A percentile compares a stretch with the other conserved stretches of the same genome.
These are phyloP conservation scores for Cryptococcus neoformans DNA, from an alignment of 1,284 basidiomycete species.

Conservation along the genomic window DNA sequence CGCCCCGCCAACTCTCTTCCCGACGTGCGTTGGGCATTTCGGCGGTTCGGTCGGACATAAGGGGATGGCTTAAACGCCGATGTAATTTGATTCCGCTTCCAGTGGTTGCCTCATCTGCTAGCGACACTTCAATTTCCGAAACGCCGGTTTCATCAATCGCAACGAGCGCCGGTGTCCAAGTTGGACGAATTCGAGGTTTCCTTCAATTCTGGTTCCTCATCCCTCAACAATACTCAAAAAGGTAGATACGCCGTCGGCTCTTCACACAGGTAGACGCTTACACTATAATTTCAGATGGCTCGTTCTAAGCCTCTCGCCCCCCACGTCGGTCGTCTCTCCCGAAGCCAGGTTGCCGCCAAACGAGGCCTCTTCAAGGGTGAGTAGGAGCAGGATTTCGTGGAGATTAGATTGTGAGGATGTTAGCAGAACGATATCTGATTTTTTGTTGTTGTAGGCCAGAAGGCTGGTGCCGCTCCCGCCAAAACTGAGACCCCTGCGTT, in stretches of 20 bases:
- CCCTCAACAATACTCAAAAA: slow-evolving; percentile 17
- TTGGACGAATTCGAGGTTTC: slow-evolving; percentile 8
- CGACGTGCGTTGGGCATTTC: too few relatives aligned
- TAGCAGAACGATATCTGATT: slow-evolving; percentile 1
- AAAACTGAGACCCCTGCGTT: slow-evolving; percentile 53
- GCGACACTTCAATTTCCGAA: too few relatives aligned
- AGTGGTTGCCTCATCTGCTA: too few relatives aligned
- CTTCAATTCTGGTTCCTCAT: slow-evolving; percentile 6
- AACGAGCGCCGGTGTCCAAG: background rate
- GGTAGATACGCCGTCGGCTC: slow-evolving; percentile 1
- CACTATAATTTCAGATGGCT: slow-evolving; percentile 66
- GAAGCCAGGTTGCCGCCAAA: slow-evolving; percentile 74
- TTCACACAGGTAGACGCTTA: background rate
- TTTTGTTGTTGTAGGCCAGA: slow-evolving; percentile 54
- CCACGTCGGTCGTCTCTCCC: slow-evolving; percentile 78
- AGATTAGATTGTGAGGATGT: background rate
- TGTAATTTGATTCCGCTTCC: too few relatives aligned
- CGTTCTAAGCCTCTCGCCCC: slow-evolving; percentile 83
- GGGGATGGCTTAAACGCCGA: too few relatives aligned
- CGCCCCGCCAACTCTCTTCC: too few relatives aligned
- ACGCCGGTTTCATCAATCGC: too few relatives aligned
- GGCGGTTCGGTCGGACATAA: too few relatives aligned
- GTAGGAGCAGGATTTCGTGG: slow-evolving; percentile 8
- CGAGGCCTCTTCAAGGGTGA: slow-evolving; percentile 63
- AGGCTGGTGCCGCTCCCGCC: slow-evolving; percentile 69